phyloP scores from a whole-genome alignment of 2,329 filamentous ascomycete genomes.

The Claviceps capensis region DNA sequence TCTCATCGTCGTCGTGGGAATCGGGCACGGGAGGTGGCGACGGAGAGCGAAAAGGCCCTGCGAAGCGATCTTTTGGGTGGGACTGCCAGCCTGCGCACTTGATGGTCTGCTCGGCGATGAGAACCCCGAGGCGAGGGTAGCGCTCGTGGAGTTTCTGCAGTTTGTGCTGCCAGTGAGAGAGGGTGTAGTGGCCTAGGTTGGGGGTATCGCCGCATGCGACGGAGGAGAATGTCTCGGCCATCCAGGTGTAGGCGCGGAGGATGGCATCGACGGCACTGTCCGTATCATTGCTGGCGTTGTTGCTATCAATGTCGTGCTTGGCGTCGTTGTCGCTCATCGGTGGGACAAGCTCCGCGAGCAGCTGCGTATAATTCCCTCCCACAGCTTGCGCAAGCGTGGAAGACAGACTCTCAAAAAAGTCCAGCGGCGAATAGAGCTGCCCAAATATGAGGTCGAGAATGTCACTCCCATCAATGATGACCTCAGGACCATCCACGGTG shows the following conservation, averaged over 20 bases:
- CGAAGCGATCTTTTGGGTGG: slow-evolving; percentile 22
- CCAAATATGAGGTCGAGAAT: slow-evolving; percentile 9
- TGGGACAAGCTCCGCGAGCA: background rate
- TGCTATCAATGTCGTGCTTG: background rate
- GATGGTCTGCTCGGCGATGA: slow-evolving; percentile 13
- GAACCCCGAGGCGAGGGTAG: slow-evolving; percentile 13
- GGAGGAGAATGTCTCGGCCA: background rate
- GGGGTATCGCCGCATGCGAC: slow-evolving; percentile 11
- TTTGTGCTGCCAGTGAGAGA: slow-evolving; percentile 11
- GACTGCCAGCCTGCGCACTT: slow-evolving; percentile 21
- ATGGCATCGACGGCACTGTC: background rate
- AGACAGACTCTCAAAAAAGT: slow-evolving; percentile 8
- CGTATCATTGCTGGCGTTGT: background rate
- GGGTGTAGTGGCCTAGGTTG: slow-evolving; percentile 3
- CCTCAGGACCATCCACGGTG: slow-evolving; percentile 5
- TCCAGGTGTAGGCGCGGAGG: background rate
- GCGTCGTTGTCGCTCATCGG: background rate
- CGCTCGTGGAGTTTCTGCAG: slow-evolving; percentile 9
- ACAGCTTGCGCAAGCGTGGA: slow-evolving; percentile 3
- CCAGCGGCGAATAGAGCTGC: slow-evolving; percentile 15
- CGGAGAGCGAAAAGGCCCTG: slow-evolving; percentile 9
- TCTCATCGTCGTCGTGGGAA: slow-evolving; percentile 7
- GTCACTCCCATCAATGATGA: slow-evolving; percentile 13
- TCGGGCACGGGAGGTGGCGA: slow-evolving; percentile 1
- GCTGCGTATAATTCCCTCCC: background rate